Conservation (phyloP, 148 eudicot genomes). For the Amaranthus palmeri region DNA sequence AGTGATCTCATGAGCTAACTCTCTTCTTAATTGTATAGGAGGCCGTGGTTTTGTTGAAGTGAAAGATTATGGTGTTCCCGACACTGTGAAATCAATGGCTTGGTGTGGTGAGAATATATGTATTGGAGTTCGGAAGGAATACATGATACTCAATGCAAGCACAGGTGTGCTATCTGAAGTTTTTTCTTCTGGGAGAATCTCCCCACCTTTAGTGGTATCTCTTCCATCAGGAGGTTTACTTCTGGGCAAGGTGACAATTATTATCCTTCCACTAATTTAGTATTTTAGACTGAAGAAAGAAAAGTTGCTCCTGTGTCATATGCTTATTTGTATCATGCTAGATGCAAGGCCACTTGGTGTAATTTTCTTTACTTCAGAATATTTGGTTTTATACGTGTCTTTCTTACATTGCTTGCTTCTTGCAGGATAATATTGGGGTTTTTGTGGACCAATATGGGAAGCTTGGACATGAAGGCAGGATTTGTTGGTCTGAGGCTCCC, state of each 20-base stretch:
- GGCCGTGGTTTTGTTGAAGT: slow-evolving; percentile 97
- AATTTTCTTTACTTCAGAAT: not conserved
- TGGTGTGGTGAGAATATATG: slow-evolving; percentile 99
- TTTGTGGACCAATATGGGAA: slow-evolving; percentile 95
- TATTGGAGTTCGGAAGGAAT: slow-evolving; percentile 84
- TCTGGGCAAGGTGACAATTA: slow-evolving; percentile 68
- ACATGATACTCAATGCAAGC: slow-evolving; percentile 70
- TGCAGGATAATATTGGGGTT: slow-evolving; percentile 93
- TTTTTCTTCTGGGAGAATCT: slow-evolving; percentile 91
- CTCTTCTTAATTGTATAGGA: slow-evolving; percentile 39
- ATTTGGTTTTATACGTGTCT: slow-evolving; percentile 3
- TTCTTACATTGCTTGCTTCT: slow-evolving; percentile 26
- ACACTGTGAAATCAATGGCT: slow-evolving; percentile 84
- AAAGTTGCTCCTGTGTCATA: not conserved
- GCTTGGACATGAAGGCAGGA: slow-evolving; percentile 86
- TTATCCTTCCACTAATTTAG: too few species aligned
- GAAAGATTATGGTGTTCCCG: slow-evolving; percentile 92
- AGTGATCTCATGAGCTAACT: not conserved
- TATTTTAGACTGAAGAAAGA: not conserved
- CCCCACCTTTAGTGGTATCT: slow-evolving; percentile 87
- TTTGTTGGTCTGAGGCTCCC: slow-evolving; percentile 98
- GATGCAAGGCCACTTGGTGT: slow-evolving; percentile 5
- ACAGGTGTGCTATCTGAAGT: slow-evolving; percentile 81
- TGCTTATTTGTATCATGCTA: not conserved
- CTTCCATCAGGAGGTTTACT: slow-evolving; percentile 93